These are phyloP conservation scores for Filosporella fistucella DNA, from an alignment of 495 filamentous ascomycete species.

Conservation along the genomic window DNA sequence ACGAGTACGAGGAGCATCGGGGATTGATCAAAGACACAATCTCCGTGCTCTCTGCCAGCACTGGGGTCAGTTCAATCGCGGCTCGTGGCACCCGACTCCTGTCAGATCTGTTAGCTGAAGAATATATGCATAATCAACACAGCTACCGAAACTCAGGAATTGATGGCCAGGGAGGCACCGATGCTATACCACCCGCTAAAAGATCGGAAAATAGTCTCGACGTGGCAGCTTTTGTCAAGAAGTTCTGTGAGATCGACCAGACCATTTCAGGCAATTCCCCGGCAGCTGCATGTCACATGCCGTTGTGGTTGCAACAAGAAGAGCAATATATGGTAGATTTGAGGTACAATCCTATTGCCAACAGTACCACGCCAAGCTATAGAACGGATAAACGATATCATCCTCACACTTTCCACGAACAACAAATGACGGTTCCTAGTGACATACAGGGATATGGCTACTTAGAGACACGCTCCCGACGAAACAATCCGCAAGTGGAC, in stretches of 20 bases:
- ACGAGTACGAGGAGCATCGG: slow-evolving; percentile 30
- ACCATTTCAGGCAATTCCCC: not conserved
- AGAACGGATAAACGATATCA: not conserved
- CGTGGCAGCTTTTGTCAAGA: slow-evolving; percentile 18
- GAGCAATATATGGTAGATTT: not conserved
- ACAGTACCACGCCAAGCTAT: not conserved
- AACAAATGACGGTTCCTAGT: no score
- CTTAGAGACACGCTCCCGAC: not conserved
- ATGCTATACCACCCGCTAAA: not conserved
- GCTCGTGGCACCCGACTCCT: slow-evolving; percentile 27
- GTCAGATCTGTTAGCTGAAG: slow-evolving; percentile 23
- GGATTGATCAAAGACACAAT: slow-evolving; percentile 30
- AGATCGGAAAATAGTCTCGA: slow-evolving; percentile 8
- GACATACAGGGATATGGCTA: not conserved
- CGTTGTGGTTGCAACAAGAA: slow-evolving; percentile 9
- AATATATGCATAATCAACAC: not conserved
- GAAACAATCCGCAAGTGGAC: not conserved
- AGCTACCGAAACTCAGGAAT: not conserved
- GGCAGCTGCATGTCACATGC: slow-evolving; percentile 2
- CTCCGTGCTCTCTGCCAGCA: slow-evolving; percentile 23
- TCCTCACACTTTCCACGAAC: not conserved
- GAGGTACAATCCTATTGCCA: no score
- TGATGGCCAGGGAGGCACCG: not conserved
- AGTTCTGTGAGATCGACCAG: slow-evolving; percentile 14
- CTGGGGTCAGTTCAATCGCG: slow-evolving; percentile 31